A percentile compares a stretch with the other conserved stretches of the same genome.
Conservation (phyloP, 164 flowering plant genomes). For the Annona cherimola region DNA sequence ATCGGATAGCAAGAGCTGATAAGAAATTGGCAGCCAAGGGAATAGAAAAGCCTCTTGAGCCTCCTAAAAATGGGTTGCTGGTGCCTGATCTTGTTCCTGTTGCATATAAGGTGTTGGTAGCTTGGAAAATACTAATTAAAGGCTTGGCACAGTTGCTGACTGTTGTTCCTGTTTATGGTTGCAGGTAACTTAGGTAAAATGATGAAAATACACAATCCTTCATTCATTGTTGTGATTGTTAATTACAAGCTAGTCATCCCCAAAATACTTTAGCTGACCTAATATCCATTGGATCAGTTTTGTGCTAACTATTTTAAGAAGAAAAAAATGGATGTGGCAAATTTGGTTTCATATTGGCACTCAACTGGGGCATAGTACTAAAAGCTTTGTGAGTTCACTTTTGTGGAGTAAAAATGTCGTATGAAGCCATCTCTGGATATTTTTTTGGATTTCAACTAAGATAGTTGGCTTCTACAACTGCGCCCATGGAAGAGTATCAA, state of each 20-base stretch:
- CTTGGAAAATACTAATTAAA: constrained; percentile 75
- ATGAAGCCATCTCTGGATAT: too few relatives aligned
- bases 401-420: too few relatives aligned
- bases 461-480: too few relatives aligned
- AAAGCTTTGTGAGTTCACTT: too few relatives aligned
- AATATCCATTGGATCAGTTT: not conserved
- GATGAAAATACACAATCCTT: not conserved
- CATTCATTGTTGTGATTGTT: not conserved
- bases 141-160: constrained; percentile 82
- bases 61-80: constrained; percentile 86
- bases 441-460: too few relatives aligned
- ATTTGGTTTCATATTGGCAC: not conserved
- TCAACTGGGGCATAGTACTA: too few relatives aligned
- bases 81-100: constrained; percentile 77
- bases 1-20: constrained; percentile 49
- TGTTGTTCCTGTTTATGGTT: constrained; percentile 81
- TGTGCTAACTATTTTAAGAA: not conserved
- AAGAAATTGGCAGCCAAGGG: constrained; percentile 78
- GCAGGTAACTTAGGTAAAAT: constrained; percentile 49
- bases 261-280: not conserved
- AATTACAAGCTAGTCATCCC: not conserved
- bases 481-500: too few relatives aligned
- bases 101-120: constrained; percentile 74
- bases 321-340: not conserved
- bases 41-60: constrained; percentile 75